phyloP scores from a whole-genome alignment of 2,329 filamentous ascomycete species.

The Aureobasidium sp. region DNA sequence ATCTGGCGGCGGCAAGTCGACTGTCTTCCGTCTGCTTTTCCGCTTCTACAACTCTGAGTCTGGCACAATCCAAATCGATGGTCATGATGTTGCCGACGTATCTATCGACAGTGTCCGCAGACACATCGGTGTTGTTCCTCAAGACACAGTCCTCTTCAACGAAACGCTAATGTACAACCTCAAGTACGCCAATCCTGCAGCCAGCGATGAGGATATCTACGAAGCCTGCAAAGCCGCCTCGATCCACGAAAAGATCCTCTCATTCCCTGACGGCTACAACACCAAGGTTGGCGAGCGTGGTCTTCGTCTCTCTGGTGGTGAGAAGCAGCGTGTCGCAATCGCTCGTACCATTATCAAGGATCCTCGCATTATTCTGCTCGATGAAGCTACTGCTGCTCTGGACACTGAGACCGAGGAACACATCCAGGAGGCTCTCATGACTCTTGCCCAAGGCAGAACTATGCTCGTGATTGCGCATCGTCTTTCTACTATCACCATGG shows the following conservation, averaged over 20 bases:
- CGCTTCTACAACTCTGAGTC: constrained; percentile 84
- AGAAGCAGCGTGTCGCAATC: constrained; percentile 90
- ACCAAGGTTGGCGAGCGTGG: constrained; percentile 90
- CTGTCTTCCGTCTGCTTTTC: constrained; percentile 89
- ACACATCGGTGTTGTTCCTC: constrained; percentile 91
- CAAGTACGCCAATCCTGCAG: constrained; percentile 74
- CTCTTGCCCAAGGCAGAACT: constrained; percentile 75
- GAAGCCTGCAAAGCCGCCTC: constrained; percentile 77
- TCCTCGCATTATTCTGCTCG: constrained; percentile 82
- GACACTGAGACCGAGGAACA: constrained; percentile 90
- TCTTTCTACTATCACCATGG: constrained; percentile 47
- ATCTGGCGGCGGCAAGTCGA: constrained; percentile 94
- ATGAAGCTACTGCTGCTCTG: constrained; percentile 85
- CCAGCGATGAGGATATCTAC: constrained; percentile 72
- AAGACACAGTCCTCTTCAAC: constrained; percentile 93
- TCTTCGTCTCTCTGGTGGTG: constrained; percentile 76
- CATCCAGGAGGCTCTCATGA: constrained; percentile 79
- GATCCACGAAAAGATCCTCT: constrained; percentile 86
- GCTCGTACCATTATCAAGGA: constrained; percentile 89
- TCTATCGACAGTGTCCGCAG: constrained; percentile 89
- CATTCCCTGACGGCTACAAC: constrained; percentile 78
- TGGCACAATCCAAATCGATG: constrained; percentile 78
- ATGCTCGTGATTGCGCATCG: constrained; percentile 87
- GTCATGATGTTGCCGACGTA: constrained; percentile 70
- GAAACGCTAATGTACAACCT: constrained; percentile 93